phyloP scores from a whole-genome alignment of 176 grass and related monocot genomes.

The Poa annua region DNA sequence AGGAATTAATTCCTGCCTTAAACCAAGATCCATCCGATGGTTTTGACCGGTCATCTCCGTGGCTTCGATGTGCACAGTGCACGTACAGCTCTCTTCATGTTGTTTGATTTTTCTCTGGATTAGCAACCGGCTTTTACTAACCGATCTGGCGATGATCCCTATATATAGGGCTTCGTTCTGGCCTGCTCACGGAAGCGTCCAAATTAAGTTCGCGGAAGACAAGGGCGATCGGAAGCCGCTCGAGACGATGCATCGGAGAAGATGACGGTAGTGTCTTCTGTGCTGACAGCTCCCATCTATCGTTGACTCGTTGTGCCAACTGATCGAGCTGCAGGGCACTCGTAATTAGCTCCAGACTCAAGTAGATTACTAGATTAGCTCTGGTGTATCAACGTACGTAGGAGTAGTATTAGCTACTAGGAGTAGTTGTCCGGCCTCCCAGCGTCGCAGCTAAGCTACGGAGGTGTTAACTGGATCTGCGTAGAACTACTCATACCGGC shows the following conservation, averaged over 20 bases:
- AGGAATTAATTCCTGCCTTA: too few species aligned
- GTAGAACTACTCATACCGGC: not conserved
- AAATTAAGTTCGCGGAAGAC: slow-evolving; percentile 42
- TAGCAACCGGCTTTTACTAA: slow-evolving; percentile 32
- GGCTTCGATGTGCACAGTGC: not conserved
- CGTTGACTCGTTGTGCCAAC: too few species aligned
- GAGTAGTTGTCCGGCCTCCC: too few species aligned
- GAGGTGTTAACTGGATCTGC: not conserved
- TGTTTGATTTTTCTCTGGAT: slow-evolving; percentile 29
- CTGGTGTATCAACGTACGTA: too few species aligned
- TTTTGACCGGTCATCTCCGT: slow-evolving; percentile 12
- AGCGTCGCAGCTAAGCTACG: not conserved
- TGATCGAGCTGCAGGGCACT: too few species aligned
- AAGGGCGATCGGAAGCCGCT: slow-evolving; percentile 34
- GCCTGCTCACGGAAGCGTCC: slow-evolving; percentile 9
- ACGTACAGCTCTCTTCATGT: not conserved
- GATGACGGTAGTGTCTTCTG: not conserved
- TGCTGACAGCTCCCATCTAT: not conserved
- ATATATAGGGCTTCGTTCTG: not conserved
- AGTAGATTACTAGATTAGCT: too few species aligned
- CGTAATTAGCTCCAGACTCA: too few species aligned
- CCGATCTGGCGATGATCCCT: slow-evolving; percentile 40
- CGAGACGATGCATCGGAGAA: not conserved
- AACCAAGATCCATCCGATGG: not conserved
- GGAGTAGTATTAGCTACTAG: too few species aligned